phyloP scores from a whole-genome alignment of 2,329 filamentous ascomycete genomes.

The Alternaria metachromatica region DNA sequence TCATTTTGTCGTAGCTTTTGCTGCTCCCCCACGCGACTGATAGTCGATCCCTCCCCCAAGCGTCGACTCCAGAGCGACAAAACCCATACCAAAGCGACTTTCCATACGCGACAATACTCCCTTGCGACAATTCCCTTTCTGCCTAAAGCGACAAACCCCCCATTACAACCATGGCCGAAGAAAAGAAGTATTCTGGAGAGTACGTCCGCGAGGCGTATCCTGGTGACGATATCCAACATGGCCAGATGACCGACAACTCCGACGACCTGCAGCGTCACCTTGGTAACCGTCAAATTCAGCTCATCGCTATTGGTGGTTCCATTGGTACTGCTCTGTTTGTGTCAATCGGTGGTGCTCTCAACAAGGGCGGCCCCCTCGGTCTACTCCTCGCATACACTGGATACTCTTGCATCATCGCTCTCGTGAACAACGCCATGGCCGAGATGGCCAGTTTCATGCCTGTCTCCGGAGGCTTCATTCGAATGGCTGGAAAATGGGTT shows the following conservation, averaged over 20 bases:
- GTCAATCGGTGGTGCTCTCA: conserved; percentile 65
- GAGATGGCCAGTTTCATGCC: conserved; percentile 71
- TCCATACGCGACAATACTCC: conserved; percentile 14
- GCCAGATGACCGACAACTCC: conserved; percentile 41
- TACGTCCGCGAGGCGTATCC: conserved; percentile 34
- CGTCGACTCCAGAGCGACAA: conserved; percentile 24
- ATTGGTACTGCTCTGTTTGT: conserved; percentile 62
- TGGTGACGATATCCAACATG: conserved; percentile 36
- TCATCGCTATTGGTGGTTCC: conserved; percentile 51
- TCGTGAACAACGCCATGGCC: conserved; percentile 70
- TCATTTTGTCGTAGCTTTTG: conserved; percentile 29
- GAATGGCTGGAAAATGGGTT: conserved; percentile 69
- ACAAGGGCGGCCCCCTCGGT: conserved; percentile 58
- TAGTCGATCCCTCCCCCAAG: conserved; percentile 14
- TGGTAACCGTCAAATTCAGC: conserved; percentile 50
- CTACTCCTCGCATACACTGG: conserved; percentile 66
- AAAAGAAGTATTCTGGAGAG: conserved; percentile 43
- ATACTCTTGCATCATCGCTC: conserved; percentile 62
- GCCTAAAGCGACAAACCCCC: conserved; percentile 20
- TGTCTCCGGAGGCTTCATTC: conserved; percentile 68
- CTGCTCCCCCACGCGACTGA: conserved; percentile 22
- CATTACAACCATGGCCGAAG: conserved; percentile 38
- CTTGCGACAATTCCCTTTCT: conserved; percentile 14
- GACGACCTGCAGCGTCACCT: conserved; percentile 50
- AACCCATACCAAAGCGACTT: conserved; percentile 22